Conservation (phyloP, 306 rosid species). For the Cucumis sativus region Cucumber_9930_V3 NC_026656.2:9858501-9859000, state of each 20-base stretch:
- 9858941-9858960: too few species aligned
- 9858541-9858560: background rate
- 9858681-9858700: background rate
- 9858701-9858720: background rate
- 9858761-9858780: background rate
- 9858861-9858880: too few species aligned
- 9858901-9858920: too few species aligned
- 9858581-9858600: background rate
- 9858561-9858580: background rate
- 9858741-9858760: background rate
- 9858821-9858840: background rate
- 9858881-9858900: too few species aligned
- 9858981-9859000: too few species aligned
- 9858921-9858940: too few species aligned
- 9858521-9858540: slow-evolving; percentile 17
- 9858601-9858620: background rate
- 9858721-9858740: slow-evolving; percentile 1
- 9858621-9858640: background rate
- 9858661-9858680: background rate
- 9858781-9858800: background rate
- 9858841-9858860: too few species aligned
- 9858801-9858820: background rate
- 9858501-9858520: background rate
- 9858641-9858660: background rate
- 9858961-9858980: too few species aligned